Evolutionary conservation across 441 rosid genomes (phyloP), one percentile per base, ranked within the genome.

Genomic region (Bruguiera hainesii): DNA sequence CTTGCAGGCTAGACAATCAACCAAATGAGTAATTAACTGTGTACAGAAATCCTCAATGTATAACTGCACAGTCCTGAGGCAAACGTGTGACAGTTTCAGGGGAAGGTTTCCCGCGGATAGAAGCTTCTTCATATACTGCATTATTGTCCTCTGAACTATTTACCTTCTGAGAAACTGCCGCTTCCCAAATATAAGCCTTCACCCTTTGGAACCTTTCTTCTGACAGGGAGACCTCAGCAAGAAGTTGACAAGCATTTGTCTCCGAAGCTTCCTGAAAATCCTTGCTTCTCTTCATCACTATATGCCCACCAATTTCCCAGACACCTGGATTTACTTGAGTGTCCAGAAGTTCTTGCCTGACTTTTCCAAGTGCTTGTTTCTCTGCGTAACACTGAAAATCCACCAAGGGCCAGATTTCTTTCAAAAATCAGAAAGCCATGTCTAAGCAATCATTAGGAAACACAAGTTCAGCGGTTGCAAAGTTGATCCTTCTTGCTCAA

Each of bases 281-380:
- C 74, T 79, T 77, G 76, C 75, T 90, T 80, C 90, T 85, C 83
- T 90, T 90, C 56, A 90, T 76, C 67, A 90, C 92, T 75, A 90
- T 88, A 67, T 90, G 97, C 37, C 97, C 97, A 69, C 92, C 83
- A 25, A 90, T 84, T 72, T 90, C 97, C 97, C 94, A 90, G 62
- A 84, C 97, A 6, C 92, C 97, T 61, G 97, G 97, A 69, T 90
- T 90, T 71, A 90, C 97, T 65, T 85, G 97, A 18, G 94, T 86
- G 58, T 88, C 92, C 59, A 84, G 66, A 53, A 88, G 81, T 81
- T 85, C 88, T 0, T 79, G 53, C 71, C 85, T 83, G 61, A 88
- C 89, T 80, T 86, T 88, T 65, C 97, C 97, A 21, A 86, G 83
- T 23, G 92, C 97, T 80, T 86, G 97, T 57, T 88, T 90, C 87